phyloP scores from a whole-genome alignment of 441 rosid genomes.

The Theobroma grandiflorum region DNA sequence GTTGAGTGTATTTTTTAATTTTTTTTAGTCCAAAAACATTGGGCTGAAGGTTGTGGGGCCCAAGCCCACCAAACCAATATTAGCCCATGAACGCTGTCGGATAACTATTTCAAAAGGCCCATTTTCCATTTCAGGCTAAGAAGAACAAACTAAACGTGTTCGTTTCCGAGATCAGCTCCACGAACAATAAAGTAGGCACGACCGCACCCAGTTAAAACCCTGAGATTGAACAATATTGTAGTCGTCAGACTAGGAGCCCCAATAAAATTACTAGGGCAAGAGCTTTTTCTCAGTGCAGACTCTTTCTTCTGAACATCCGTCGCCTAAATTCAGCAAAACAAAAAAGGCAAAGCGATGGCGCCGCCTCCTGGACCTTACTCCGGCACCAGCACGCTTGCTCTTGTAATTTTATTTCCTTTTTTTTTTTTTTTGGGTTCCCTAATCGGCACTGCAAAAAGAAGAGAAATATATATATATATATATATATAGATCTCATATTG shows the following conservation, averaged over 20 bases:
- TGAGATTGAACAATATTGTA: background rate
- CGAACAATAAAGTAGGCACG: background rate
- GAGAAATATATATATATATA: background rate
- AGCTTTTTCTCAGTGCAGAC: background rate
- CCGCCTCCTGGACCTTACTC: slow-evolving; percentile 94
- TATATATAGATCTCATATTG: slow-evolving; percentile 10
- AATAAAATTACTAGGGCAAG: slow-evolving; percentile 11
- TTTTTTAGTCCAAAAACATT: too few species aligned
- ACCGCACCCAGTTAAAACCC: background rate
- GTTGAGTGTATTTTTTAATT: too few species aligned
- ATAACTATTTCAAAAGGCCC: background rate
- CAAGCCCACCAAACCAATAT: background rate
- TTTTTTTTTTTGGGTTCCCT: background rate
- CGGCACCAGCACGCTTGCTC: slow-evolving; percentile 78
- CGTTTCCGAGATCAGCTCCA: background rate
- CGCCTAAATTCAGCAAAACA: background rate
- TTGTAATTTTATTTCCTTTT: background rate
- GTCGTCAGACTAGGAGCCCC: background rate
- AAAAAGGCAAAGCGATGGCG: slow-evolving; percentile 50
- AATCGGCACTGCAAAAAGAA: background rate
- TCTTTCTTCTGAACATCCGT: background rate
- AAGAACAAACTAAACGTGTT: background rate
- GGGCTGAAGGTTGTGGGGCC: background rate
- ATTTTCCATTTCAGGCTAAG: background rate
- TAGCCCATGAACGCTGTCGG: background rate